A percentile compares a stretch with the other conserved stretches of the same genome.
Evolutionary conservation across 1,284 basidiomycete genomes (phyloP).

Genomic region (Apiotrichum montevideense): DNA sequence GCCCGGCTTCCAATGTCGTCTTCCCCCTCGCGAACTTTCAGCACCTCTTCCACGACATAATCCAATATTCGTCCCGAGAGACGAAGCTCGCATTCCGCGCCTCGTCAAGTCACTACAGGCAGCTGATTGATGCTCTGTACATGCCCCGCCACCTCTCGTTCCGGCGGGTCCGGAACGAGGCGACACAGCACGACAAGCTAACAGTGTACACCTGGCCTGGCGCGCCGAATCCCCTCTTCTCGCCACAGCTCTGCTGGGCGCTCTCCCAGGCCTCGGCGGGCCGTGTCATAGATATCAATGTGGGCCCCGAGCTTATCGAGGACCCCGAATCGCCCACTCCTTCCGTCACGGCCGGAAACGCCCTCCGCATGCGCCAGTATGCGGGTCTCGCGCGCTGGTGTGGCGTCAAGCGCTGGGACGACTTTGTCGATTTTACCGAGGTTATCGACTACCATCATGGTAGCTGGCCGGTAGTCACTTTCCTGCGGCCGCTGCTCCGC

Average conservation of each 20-base stretch:
- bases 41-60: constrained; percentile 9
- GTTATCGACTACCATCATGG: background rate
- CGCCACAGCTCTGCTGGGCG: background rate
- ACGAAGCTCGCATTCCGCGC: constrained; percentile 4
- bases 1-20: no score
- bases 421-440: background rate
- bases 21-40: constrained; percentile 1
- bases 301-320: no score
- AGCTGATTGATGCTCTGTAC: constrained; percentile 1
- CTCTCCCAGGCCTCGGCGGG: background rate
- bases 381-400: no score
- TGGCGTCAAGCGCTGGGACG: background rate
- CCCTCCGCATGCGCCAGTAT: no score
- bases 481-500: background rate
- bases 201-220: background rate
- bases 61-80: background rate
- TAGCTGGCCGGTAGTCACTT: background rate
- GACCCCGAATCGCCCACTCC: no score
- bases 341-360: no score
- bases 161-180: background rate
- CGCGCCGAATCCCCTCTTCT: background rate
- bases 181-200: background rate
- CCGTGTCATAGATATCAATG: no score
- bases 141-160: background rate
- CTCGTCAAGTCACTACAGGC: background rate